Conservation (phyloP, 2,329 filamentous ascomycete genomes). For the Fonsecaea monophora region DNA sequence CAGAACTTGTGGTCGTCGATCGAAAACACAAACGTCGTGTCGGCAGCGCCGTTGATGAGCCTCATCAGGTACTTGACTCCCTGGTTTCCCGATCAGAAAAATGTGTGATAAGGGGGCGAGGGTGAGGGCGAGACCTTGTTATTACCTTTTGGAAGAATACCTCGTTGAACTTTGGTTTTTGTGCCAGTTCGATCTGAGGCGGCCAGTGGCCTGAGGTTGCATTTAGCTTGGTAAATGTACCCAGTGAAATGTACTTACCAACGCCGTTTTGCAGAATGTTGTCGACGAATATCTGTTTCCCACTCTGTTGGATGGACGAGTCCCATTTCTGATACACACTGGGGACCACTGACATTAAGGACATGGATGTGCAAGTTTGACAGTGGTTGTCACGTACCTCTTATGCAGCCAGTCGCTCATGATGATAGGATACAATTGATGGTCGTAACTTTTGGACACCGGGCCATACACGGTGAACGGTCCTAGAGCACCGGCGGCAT, state of each 20-base stretch:
- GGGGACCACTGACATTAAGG: not conserved
- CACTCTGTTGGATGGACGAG: not conserved
- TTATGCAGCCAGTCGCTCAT: constrained; percentile 15
- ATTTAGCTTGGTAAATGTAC: no score
- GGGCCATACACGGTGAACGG: constrained; percentile 14
- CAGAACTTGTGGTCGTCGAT: constrained; percentile 21
- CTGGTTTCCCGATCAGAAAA: not conserved
- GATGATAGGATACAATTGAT: constrained; percentile 8
- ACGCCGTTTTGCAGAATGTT: constrained; percentile 16
- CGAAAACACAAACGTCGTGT: constrained; percentile 17
- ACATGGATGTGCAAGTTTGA: not conserved
- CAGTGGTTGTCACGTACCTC: not conserved
- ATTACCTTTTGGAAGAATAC: constrained; percentile 11
- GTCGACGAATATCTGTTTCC: constrained; percentile 1
- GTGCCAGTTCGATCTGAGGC: not conserved
- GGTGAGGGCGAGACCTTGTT: not conserved
- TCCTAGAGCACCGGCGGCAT: constrained; percentile 11
- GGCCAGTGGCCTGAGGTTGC: constrained; percentile 5
- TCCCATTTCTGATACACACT: constrained; percentile 12
- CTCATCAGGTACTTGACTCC: constrained; percentile 15
- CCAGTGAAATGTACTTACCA: constrained; percentile 10
- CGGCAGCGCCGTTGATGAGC: constrained; percentile 14
- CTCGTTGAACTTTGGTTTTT: constrained; percentile 7
- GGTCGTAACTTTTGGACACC: constrained; percentile 6
- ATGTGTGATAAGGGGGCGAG: not conserved